Evolutionary conservation across 2,329 filamentous ascomycete genomes (phyloP).

Genomic region (Fusarium floridanum): DNA sequence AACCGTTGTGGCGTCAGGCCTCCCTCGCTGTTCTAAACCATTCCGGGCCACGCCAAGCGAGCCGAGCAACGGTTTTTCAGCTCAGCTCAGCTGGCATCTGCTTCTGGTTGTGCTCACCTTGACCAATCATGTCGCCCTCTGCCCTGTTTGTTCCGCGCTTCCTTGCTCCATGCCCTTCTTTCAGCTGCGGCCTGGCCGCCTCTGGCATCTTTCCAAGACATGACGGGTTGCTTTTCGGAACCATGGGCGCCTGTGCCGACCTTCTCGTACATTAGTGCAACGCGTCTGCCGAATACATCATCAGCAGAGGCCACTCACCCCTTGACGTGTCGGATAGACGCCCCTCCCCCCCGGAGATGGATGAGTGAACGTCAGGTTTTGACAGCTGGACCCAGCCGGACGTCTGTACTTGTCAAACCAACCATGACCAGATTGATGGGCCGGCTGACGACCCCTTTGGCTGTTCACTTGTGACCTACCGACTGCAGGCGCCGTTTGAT

Average conservation of each 20-base stretch:
- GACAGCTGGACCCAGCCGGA: conserved; percentile 1
- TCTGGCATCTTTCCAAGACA: conserved; percentile 30
- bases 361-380: background rate
- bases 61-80: conserved; percentile 46
- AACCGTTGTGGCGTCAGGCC: conserved; percentile 46
- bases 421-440: background rate
- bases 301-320: background rate
- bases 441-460: background rate
- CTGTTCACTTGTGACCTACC: conserved; percentile 1
- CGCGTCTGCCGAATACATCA: conserved; percentile 3
- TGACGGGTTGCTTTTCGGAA: conserved; percentile 7
- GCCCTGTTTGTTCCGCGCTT: conserved; percentile 29
- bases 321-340: background rate
- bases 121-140: conserved; percentile 29
- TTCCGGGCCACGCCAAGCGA: conserved; percentile 38
- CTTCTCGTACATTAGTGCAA: conserved; percentile 13
- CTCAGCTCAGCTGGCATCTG: conserved; percentile 44
- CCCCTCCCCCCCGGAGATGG: background rate
- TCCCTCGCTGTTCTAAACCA: conserved; percentile 36
- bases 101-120: conserved; percentile 9
- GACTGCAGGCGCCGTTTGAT: background rate
- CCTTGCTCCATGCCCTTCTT: conserved; percentile 31
- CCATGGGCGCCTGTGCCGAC: conserved; percentile 7
- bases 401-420: background rate
- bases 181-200: conserved; percentile 35